These are phyloP conservation scores for Neonectria magnoliae DNA, from an alignment of 2,329 filamentous ascomycete genomes.

Conservation along the genomic window DNA sequence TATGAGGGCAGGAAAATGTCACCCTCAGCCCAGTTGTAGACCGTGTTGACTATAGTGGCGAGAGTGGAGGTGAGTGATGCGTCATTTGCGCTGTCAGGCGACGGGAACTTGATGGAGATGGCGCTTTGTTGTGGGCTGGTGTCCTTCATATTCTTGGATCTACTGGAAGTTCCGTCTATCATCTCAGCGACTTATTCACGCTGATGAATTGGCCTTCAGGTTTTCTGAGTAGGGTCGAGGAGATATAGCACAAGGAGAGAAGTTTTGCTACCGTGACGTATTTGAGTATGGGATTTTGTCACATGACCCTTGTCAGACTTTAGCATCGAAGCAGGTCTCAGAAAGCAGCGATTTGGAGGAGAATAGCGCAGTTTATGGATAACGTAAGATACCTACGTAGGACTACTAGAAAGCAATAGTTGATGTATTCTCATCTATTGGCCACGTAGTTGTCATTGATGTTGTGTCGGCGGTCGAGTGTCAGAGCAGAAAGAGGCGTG, in stretches of 20 bases:
- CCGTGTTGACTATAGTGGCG: slow-evolving; percentile 40
- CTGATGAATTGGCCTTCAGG: too few relatives aligned
- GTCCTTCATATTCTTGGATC: background rate
- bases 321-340: too few relatives aligned
- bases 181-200: background rate
- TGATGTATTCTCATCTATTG: background rate
- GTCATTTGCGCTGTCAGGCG: slow-evolving; percentile 30
- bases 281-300: background rate
- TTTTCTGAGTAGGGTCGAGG: background rate
- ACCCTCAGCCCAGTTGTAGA: slow-evolving; percentile 38
- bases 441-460: background rate
- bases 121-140: background rate
- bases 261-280: background rate
- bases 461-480: background rate
- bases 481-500: too few relatives aligned
- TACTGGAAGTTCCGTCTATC: background rate
- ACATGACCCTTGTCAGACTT: too few relatives aligned
- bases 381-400: too few relatives aligned
- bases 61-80: slow-evolving; percentile 25
- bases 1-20: slow-evolving; percentile 43
- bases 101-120: slow-evolving; percentile 36
- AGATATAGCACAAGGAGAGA: background rate
- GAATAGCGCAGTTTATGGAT: too few relatives aligned
- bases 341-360: too few relatives aligned
- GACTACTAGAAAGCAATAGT: too few relatives aligned